phyloP scores from a whole-genome alignment of 441 rosid species.

The Iberis amara region DNA sequence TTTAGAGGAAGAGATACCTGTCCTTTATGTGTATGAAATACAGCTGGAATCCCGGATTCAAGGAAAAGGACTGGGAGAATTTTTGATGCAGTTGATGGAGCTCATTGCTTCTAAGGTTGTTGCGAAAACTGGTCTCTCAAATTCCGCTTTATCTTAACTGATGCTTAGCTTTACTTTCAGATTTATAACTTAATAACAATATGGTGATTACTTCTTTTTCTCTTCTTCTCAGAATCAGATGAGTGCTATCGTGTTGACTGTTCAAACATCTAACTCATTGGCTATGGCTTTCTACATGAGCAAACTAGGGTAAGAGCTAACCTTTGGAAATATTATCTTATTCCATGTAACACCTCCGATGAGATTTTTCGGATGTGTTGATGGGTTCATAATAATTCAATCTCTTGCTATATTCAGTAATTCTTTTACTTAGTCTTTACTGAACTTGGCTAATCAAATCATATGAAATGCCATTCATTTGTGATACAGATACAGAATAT shows the following conservation, averaged over 20 bases:
- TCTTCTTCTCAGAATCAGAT: conserved; percentile 46
- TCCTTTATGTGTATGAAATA: conserved; percentile 76
- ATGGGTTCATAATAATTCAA: too few relatives aligned
- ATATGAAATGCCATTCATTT: conserved; percentile 13
- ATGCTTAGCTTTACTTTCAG: too few relatives aligned
- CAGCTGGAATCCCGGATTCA: conserved; percentile 64
- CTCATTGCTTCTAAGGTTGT: conserved; percentile 75
- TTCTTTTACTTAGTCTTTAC: neutral
- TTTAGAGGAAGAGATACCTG: conserved; percentile 74
- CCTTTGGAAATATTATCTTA: conserved; percentile 18
- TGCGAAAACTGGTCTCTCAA: neutral
- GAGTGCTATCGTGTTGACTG: conserved; percentile 79
- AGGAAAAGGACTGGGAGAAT: conserved; percentile 74
- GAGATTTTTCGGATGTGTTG: too few relatives aligned
- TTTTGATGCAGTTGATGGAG: conserved; percentile 76
- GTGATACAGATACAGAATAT: conserved; percentile 55
- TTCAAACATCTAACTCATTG: conserved; percentile 59
- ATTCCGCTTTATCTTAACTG: conserved; percentile 3
- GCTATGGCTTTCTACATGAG: conserved; percentile 69
- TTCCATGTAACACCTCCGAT: conserved; percentile 8
- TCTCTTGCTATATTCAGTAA: too few relatives aligned
- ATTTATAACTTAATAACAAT: conserved; percentile 19
- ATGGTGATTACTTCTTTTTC: neutral
- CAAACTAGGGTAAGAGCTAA: conserved; percentile 57
- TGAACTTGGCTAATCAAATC: conserved; percentile 18